Evolutionary conservation across 352 stramenopile genomes (phyloP), one percentile per base, ranked within the genome.

Genomic region (Halophytophthora batemanensis): DNA sequence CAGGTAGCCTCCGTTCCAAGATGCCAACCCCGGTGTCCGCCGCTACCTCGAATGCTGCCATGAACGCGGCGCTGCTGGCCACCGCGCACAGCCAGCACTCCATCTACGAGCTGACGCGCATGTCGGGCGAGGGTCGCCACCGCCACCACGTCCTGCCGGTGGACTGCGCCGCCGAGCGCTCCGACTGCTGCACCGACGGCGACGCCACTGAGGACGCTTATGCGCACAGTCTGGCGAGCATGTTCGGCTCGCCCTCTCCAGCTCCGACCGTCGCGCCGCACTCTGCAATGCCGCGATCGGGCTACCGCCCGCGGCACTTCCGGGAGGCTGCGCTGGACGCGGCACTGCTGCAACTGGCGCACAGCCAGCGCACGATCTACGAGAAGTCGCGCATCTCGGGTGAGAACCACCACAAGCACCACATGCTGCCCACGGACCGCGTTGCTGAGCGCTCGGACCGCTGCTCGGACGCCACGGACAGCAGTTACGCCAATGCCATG

Each of bases 91-190:
- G 55, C 45, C 56, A 61, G n/a, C 39, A 45, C 47, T 81, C 71
- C 40, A 82, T 85, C 58, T 85, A 85, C 61, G 69, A 80, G 34
- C 56, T 61, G 62, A 74, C 69, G 63, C 71, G 71, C 63, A 85
- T 85, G 69, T 74, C 74, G 25, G 71, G 74, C 52, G 74, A 85
- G 59, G 65, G 82, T 41, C 58, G 70, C 47, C 64, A 70, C 50
- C 62, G 46, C 38, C 56, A 17, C 4, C 15, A 69, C 54, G 46
- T 66, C 52, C 63, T 85, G 38, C 68, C 68, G 18, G 66, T 76
- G 41, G 58, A 85, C 60, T 28, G 28, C n/a, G 37, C 37, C 17
- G 60, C 53, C 17, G 64, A 74, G 46, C 50, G 50, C 14, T 56
- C 42, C 18, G 70, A 79, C 53, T 64, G 52, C 53, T 71, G 53